Percentiles rank a stretch among this genome's conserved stretches.
Evolutionary conservation across 1,139 yeast species (phyloP).

Genomic region (Lodderomyces orthopsilosis): DNA sequence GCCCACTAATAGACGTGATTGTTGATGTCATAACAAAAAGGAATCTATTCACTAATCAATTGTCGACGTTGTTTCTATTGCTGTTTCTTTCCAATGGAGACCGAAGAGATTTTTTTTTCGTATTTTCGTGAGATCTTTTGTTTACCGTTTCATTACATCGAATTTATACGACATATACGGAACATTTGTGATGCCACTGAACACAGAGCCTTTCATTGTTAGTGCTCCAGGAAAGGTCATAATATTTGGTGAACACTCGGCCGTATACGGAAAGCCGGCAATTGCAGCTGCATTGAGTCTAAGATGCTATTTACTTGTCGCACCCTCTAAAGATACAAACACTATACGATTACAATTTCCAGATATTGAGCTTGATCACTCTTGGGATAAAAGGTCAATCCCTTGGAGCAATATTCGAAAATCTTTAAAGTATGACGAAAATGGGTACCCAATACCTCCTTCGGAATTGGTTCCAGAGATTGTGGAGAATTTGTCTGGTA

Average conservation of each 20-base stretch:
- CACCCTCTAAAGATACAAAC: slow-evolving; percentile 35
- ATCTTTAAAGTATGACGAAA: slow-evolving; percentile 15
- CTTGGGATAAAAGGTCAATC: slow-evolving; percentile 59
- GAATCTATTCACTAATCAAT: background rate
- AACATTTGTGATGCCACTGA: background rate
- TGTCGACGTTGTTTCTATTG: background rate
- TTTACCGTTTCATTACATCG: slow-evolving; percentile 5
- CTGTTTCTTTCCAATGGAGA: background rate
- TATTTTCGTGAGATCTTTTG: background rate
- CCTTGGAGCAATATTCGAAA: slow-evolving; percentile 54
- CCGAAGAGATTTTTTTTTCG: background rate
- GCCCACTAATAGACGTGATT: background rate
- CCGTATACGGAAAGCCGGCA: slow-evolving; percentile 89
- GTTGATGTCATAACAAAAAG: background rate
- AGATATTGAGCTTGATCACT: slow-evolving; percentile 64
- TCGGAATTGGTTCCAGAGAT: slow-evolving; percentile 62
- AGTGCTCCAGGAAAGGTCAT: slow-evolving; percentile 98
- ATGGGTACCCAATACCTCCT: slow-evolving; percentile 42
- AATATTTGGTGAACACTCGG: slow-evolving; percentile 95
- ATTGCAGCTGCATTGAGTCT: slow-evolving; percentile 85
- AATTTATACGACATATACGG: background rate
- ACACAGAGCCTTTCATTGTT: slow-evolving; percentile 53
- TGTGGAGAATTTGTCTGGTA: slow-evolving; percentile 44
- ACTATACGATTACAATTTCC: slow-evolving; percentile 70
- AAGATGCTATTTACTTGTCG: slow-evolving; percentile 74